These are phyloP conservation scores for Colletotrichum cereale DNA, from an alignment of 2,329 filamentous ascomycete genomes.

Conservation along the genomic window DNA sequence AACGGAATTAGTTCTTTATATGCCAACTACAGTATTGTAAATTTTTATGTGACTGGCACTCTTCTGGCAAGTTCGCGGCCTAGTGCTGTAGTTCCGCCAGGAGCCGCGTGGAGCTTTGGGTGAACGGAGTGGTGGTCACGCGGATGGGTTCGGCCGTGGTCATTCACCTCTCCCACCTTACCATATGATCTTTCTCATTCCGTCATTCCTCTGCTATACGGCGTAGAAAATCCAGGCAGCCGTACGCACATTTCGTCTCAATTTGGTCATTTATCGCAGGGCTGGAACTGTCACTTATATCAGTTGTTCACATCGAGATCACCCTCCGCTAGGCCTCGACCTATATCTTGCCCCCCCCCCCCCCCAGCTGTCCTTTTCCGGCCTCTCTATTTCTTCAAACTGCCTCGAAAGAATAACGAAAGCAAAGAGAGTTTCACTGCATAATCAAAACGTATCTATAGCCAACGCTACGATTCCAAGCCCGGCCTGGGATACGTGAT, in stretches of 20 bases:
- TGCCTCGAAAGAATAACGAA: background rate
- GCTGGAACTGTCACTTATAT: background rate
- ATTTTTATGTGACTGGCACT: background rate
- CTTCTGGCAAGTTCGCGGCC: background rate
- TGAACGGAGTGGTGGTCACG: conserved; percentile 16
- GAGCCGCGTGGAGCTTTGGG: conserved; percentile 7
- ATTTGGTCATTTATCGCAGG: background rate
- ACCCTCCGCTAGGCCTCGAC: background rate
- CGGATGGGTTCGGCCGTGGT: conserved; percentile 3
- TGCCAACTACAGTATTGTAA: background rate
- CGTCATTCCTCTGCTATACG: background rate
- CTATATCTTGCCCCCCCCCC: background rate
- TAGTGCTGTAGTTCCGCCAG: background rate
- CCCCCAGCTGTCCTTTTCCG: background rate
- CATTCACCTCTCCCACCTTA: conserved; percentile 10
- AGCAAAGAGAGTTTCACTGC: too few species aligned
- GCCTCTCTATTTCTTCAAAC: background rate
- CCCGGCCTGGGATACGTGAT: background rate
- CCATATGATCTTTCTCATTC: conserved; percentile 4
- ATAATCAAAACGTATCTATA: background rate
- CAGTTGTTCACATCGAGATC: conserved; percentile 4
- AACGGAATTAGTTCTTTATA: background rate
- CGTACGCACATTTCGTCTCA: background rate
- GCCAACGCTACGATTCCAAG: background rate
- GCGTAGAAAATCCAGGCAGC: background rate